A percentile compares a stretch with the other conserved stretches of the same genome.
phyloP scores from a whole-genome alignment of 192 early-diverging fungal genomes.

The Backusella tarrabulga region DNA sequence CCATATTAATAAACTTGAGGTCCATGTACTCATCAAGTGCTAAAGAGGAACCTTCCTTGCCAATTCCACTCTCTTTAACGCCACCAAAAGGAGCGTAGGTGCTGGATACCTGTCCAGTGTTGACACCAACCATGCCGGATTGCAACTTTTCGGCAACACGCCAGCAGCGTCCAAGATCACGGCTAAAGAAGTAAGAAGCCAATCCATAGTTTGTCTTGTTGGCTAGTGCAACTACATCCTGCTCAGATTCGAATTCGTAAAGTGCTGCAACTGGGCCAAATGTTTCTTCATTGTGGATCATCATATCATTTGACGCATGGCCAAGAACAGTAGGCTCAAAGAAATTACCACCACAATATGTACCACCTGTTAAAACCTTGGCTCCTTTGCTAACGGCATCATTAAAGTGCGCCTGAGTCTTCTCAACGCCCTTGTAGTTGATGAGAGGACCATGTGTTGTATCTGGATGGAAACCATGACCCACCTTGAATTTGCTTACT shows the following conservation, averaged over 20 bases:
- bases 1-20: constrained; percentile 65
- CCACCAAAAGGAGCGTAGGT: constrained; percentile 70
- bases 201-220: constrained; percentile 75
- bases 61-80: constrained; percentile 71
- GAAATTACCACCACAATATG: constrained; percentile 60
- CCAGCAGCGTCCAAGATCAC: constrained; percentile 70
- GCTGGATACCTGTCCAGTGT: constrained; percentile 61
- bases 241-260: constrained; percentile 71
- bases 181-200: constrained; percentile 82
- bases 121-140: constrained; percentile 90
- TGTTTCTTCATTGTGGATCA: constrained; percentile 75
- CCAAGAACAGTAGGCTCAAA: constrained; percentile 81
- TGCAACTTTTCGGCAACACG: constrained; percentile 80
- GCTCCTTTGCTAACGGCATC: constrained; percentile 78
- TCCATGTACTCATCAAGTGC: constrained; percentile 70
- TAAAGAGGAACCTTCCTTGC: constrained; percentile 57
- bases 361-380: constrained; percentile 65
- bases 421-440: constrained; percentile 62
- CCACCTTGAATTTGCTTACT: constrained; percentile 61
- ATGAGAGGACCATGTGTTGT: constrained; percentile 84
- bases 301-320: constrained; percentile 67
- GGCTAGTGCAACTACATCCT: constrained; percentile 72
- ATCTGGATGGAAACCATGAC: constrained; percentile 66
- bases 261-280: constrained; percentile 90
- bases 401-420: constrained; percentile 65